These are phyloP conservation scores for Alternaria angustiovoidea DNA, from an alignment of 2,329 filamentous ascomycete genomes.

Conservation along the genomic window DNA sequence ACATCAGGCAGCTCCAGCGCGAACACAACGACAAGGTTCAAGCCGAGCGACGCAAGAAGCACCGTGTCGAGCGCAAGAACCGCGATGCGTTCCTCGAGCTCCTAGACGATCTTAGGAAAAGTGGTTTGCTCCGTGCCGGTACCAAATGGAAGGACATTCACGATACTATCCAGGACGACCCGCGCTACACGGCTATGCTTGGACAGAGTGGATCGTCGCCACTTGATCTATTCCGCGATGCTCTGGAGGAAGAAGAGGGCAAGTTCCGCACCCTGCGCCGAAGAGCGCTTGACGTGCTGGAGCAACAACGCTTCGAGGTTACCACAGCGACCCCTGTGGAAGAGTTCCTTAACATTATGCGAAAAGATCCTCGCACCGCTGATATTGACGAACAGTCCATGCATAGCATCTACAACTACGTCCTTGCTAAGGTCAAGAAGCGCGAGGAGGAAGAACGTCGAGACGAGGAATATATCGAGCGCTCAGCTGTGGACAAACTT, in stretches of 20 bases:
- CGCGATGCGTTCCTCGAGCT: slow-evolving; percentile 82
- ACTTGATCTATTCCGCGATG: slow-evolving; percentile 94
- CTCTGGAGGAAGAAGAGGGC: slow-evolving; percentile 91
- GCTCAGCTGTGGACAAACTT: slow-evolving; percentile 82
- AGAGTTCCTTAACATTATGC: slow-evolving; percentile 84
- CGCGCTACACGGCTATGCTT: slow-evolving; percentile 82
- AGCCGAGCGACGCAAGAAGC: slow-evolving; percentile 81
- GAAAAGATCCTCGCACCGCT: slow-evolving; percentile 86
- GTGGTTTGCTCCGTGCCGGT: slow-evolving; percentile 86
- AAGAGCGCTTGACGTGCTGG: slow-evolving; percentile 85
- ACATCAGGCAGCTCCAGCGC: slow-evolving; percentile 91
- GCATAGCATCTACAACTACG: slow-evolving; percentile 82
- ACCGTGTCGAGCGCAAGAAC: slow-evolving; percentile 82
- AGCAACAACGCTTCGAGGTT: slow-evolving; percentile 93
- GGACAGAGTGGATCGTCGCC: slow-evolving; percentile 86
- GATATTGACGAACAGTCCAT: slow-evolving; percentile 83
- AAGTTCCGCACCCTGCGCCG: slow-evolving; percentile 82
- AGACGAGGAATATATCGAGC: slow-evolving; percentile 82
- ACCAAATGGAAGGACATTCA: slow-evolving; percentile 88
- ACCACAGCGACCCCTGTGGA: slow-evolving; percentile 85
- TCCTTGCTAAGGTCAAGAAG: slow-evolving; percentile 85
- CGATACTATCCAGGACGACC: slow-evolving; percentile 77
- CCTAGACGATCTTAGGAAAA: slow-evolving; percentile 74
- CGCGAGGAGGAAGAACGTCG: slow-evolving; percentile 85
- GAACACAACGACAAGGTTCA: slow-evolving; percentile 91